These are phyloP conservation scores for Kwoniella newhampshirensis DNA, from an alignment of 768 basidiomycete genomes.

Conservation along the genomic window DNA sequence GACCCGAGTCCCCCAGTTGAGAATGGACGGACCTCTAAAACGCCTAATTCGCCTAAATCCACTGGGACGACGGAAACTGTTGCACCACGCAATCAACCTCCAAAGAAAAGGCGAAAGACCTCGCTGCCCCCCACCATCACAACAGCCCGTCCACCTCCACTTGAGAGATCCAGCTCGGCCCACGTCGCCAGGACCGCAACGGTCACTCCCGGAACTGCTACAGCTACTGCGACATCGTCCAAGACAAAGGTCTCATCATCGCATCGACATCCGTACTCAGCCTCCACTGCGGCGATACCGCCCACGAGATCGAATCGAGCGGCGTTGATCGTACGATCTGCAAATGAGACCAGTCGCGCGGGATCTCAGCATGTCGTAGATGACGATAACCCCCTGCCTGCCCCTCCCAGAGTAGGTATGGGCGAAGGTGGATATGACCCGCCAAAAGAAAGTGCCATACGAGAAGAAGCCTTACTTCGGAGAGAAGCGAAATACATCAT, in stretches of 20 bases:
- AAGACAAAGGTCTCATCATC: not conserved
- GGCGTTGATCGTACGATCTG: no score
- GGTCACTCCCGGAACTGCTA: not conserved
- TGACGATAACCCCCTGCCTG: slow-evolving; percentile 19
- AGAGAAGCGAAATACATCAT: slow-evolving; percentile 18
- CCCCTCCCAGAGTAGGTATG: slow-evolving; percentile 22
- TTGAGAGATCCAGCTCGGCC: not conserved
- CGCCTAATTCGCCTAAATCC: not conserved
- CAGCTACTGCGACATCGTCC: not conserved
- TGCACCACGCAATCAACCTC: slow-evolving; percentile 6
- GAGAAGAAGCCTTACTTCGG: slow-evolving; percentile 2
- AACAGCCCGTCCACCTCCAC: not conserved
- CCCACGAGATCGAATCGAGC: no score
- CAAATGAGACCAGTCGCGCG: not conserved
- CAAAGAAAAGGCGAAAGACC: slow-evolving; percentile 17
- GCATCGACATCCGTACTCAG: not conserved
- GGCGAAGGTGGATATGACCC: slow-evolving; percentile 15
- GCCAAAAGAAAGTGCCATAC: slow-evolving; percentile 11
- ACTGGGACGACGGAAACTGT: not conserved
- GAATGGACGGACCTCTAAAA: not conserved
- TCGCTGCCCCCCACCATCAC: slow-evolving; percentile 4
- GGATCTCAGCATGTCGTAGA: slow-evolving; percentile 24
- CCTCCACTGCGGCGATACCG: not conserved
- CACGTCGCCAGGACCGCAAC: not conserved
- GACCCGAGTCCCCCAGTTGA: slow-evolving; percentile 6